Evolutionary conservation across 495 filamentous ascomycete genomes (phyloP).

Genomic region (Penicillium fimorum): DNA sequence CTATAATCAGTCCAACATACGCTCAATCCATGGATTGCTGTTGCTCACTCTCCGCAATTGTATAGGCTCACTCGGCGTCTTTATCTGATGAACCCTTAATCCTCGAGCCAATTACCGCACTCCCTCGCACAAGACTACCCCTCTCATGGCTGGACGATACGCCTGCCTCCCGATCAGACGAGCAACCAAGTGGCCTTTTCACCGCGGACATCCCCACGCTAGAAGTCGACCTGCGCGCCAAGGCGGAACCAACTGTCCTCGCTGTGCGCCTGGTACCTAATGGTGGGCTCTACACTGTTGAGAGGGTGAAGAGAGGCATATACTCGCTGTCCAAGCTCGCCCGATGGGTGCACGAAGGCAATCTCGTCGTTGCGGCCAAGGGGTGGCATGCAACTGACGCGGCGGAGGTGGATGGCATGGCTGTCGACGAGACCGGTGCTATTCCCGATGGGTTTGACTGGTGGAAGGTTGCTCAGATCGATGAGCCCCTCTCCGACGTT

Average conservation of each 20-base stretch:
- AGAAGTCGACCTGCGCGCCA: constrained; percentile 49
- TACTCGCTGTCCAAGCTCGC: constrained; percentile 73
- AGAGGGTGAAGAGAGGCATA: constrained; percentile 62
- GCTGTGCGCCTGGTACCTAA: constrained; percentile 61
- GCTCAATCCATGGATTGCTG: background rate
- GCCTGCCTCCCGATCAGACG: constrained; percentile 51
- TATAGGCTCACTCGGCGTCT: constrained; percentile 58
- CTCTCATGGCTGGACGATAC: constrained; percentile 60
- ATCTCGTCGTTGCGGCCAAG: constrained; percentile 35
- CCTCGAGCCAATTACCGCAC: constrained; percentile 57
- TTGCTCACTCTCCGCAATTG: constrained; percentile 6
- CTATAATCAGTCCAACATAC: background rate
- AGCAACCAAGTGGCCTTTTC: constrained; percentile 53
- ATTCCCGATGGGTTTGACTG: constrained; percentile 25
- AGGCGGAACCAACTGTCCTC: constrained; percentile 50
- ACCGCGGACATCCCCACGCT: constrained; percentile 61
- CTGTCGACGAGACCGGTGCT: constrained; percentile 28
- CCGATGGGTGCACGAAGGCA: constrained; percentile 54
- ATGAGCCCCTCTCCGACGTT: constrained; percentile 30
- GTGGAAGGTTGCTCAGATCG: constrained; percentile 42
- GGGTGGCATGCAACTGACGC: constrained; percentile 40
- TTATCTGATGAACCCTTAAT: constrained; percentile 57
- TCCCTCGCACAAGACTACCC: constrained; percentile 60
- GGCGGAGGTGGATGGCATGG: constrained; percentile 34
- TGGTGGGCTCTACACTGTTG: constrained; percentile 65